These are phyloP conservation scores for Fagopyrum tataricum DNA, from an alignment of 148 eudicot genomes.

Conservation along the genomic window DNA sequence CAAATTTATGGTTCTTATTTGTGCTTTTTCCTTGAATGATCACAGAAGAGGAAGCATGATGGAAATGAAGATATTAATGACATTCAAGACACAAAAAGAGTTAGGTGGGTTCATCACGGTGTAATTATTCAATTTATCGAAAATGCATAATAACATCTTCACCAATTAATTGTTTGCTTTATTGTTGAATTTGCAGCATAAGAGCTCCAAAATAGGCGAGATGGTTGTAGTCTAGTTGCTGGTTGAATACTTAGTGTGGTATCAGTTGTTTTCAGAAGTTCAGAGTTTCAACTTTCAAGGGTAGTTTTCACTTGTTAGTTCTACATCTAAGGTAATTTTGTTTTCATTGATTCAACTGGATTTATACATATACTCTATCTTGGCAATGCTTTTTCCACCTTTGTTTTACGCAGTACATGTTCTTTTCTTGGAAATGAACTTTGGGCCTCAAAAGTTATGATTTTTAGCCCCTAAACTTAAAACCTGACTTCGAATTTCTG, in stretches of 20 bases:
- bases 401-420: background rate
- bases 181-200: slow-evolving; percentile 57
- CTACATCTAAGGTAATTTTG: background rate
- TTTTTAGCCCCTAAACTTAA: background rate
- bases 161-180: background rate
- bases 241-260: slow-evolving; percentile 33
- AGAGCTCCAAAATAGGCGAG: slow-evolving; percentile 86
- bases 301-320: background rate
- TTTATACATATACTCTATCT: background rate
- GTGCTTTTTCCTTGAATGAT: slow-evolving; percentile 13
- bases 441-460: background rate
- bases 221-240: slow-evolving; percentile 72
- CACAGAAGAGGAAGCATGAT: slow-evolving; percentile 94
- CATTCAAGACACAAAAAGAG: slow-evolving; percentile 81
- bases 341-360: background rate
- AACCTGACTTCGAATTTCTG: background rate
- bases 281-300: slow-evolving; percentile 12
- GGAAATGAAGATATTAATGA: slow-evolving; percentile 71
- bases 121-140: background rate
- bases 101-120: slow-evolving; percentile 41
- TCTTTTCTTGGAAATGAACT: background rate
- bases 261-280: slow-evolving; percentile 7
- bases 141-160: background rate
- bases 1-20: background rate
- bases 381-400: background rate